phyloP scores from a whole-genome alignment of 345 rosid species.

The Salix koriyanagi region DNA sequence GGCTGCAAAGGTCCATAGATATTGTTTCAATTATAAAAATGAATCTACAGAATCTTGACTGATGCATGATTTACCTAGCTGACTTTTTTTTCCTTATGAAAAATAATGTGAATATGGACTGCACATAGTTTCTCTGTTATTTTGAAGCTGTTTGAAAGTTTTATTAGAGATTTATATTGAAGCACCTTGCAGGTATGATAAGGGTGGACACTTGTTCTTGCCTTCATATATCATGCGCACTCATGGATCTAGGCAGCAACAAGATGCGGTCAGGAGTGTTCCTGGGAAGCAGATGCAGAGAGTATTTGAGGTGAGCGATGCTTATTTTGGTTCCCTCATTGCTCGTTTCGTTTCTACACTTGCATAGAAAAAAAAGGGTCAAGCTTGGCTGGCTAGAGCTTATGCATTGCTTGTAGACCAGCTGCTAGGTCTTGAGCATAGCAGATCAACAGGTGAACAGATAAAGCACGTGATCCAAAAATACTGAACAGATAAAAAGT shows the following conservation, averaged over 20 bases:
- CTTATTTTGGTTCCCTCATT: not conserved
- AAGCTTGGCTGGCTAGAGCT: not conserved
- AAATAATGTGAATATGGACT: not conserved
- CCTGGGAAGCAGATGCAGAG: constrained; percentile 22
- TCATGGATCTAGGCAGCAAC: constrained; percentile 29
- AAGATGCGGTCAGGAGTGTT: constrained; percentile 20
- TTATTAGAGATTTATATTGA: not conserved
- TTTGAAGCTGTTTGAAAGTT: not conserved
- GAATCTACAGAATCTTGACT: not conserved
- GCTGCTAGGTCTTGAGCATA: not conserved
- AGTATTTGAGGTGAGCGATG: constrained; percentile 26
- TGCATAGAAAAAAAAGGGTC: not conserved
- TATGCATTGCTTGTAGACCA: not conserved
- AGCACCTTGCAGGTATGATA: constrained; percentile 21
- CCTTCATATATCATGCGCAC: constrained; percentile 36
- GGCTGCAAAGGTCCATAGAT: not conserved
- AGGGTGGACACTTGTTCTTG: constrained; percentile 33
- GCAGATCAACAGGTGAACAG: too few relatives aligned
- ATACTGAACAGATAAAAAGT: not conserved
- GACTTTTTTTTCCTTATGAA: not conserved
- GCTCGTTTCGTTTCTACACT: not conserved
- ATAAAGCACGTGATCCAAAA: not conserved
- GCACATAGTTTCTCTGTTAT: not conserved
- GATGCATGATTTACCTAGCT: not conserved
- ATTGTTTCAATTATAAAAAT: not conserved